Base-by-base conservation (phyloP, 2,329 filamentous ascomycete species). In the Alternaria angustiovoidea region DNA sequence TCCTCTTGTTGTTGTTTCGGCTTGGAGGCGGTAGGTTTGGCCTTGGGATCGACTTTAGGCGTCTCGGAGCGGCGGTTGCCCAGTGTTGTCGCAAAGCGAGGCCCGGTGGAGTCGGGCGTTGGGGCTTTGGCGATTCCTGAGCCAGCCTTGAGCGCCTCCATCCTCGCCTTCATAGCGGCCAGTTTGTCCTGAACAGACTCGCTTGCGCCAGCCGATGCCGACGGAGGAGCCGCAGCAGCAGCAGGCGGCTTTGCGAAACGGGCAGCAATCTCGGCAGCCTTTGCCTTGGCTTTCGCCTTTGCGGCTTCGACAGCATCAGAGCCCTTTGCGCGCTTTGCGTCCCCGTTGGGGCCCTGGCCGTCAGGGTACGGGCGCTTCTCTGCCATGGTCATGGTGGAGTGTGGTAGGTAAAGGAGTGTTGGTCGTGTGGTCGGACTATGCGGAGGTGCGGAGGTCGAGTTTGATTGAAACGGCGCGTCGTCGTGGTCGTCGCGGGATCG, bases 101-200 rank as follows among this genome's bases (percentile, higher is more conserved):
- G 79, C 51, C 83, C 82, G 54, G 81, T 80, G 9, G 79, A 75
- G 58, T 83, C 81, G 52, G 66, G 72, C 12, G 63, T 59, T 71
- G 79, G 24, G 75, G 75, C 28, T 62, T 68, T 59, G 51, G 62
- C 62, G 81, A 91, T 89, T 48, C 92, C 92, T 66, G 94, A 87
- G 84, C 78, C 92, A 5, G 65, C 71, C 49, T 67, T 72, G 51
- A 77, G 63, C n/a, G 74, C 75, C 18, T 70, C 75, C 54, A 73
- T 69, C 32, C 68, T 53, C n/a, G 66, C 72, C 48, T 66, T 71
- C 58, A 77, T 66, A 9, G 72, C 74, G 16, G 70, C 75, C 43
- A 73, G 64, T 42, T 68, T 65, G 24, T 71, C 72, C 52, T 66
- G 71, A 38, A 75, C 64, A 28, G 48, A 54, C 11, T 51, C 54